These are phyloP conservation scores for Leccinum subgranulosum DNA, from an alignment of 768 basidiomycete species.

Conservation along the genomic window DNA sequence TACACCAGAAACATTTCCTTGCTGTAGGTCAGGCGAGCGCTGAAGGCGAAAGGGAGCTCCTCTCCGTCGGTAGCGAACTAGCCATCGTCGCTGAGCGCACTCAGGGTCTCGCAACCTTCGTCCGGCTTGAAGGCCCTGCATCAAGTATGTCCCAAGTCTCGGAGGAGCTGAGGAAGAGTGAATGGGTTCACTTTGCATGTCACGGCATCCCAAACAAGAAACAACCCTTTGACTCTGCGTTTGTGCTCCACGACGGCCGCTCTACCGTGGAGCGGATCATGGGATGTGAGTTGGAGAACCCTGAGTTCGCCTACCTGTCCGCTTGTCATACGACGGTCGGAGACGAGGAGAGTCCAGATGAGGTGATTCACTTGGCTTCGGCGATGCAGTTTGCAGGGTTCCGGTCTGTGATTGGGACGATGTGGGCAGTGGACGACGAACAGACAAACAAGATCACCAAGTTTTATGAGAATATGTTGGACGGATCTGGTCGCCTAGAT, in stretches of 20 bases:
- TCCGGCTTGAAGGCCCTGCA: not conserved
- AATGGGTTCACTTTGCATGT: not conserved
- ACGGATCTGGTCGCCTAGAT: too few relatives aligned
- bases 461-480: too few relatives aligned
- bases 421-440: not conserved
- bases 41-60: not conserved
- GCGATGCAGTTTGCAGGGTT: not conserved
- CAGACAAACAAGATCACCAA: not conserved
- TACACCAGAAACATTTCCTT: not conserved
- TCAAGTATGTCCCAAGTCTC: not conserved
- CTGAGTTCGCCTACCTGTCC: not conserved
- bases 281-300: not conserved
- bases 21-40: not conserved
- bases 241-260: not conserved
- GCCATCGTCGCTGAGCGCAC: not conserved
- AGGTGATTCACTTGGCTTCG: not conserved
- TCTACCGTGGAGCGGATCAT: not conserved
- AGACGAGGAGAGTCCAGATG: not conserved
- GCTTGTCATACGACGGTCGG: not conserved
- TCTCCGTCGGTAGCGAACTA: not conserved
- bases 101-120: not conserved
- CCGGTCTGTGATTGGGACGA: not conserved
- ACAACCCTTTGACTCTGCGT: not conserved
- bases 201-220: not conserved
- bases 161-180: not conserved